These are phyloP conservation scores for Brassica rapa DNA, from an alignment of 345 rosid species.

Conservation along the genomic window DNA sequence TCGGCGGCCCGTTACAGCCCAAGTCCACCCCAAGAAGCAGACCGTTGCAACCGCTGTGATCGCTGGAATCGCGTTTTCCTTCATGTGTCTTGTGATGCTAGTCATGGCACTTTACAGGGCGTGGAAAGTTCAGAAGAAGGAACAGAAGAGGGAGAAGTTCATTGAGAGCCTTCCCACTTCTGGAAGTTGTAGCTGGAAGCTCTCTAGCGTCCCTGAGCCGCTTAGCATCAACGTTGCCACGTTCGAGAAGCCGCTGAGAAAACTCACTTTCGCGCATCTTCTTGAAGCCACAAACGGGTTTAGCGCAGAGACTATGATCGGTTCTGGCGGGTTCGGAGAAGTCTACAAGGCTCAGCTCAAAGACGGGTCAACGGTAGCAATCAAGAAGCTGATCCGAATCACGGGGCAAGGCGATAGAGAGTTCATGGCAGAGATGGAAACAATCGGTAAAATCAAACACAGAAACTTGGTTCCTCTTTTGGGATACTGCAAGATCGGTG, in stretches of 20 bases:
- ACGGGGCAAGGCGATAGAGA: conserved; percentile 98
- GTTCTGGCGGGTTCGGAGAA: conserved; percentile 96
- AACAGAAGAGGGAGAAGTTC: conserved; percentile 69
- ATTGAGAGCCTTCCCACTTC: conserved; percentile 88
- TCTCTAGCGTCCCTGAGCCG: conserved; percentile 89
- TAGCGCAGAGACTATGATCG: conserved; percentile 84
- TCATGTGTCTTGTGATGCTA: conserved; percentile 64
- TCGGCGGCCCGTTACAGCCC: conserved; percentile 23
- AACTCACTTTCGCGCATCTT: conserved; percentile 85
- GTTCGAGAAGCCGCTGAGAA: conserved; percentile 92
- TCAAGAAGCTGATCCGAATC: conserved; percentile 82
- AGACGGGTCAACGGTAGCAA: conserved; percentile 80
- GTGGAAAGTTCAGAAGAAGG: conserved; percentile 58
- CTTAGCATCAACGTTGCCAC: conserved; percentile 94
- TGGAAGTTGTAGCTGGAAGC: conserved; percentile 87
- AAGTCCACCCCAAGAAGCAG: conserved; percentile 44
- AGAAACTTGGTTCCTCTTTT: conserved; percentile 89
- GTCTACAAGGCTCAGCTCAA: conserved; percentile 87
- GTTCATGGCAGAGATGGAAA: conserved; percentile 99
- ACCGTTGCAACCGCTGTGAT: conserved; percentile 59
- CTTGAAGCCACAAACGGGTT: conserved; percentile 96
- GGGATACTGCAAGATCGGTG: conserved; percentile 95
- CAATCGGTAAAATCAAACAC: conserved; percentile 96
- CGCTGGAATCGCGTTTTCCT: conserved; percentile 68
- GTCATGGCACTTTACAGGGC: conserved; percentile 63